Conservation (phyloP, 164 flowering plant genomes). For the Magnolia kwangsiensis region DNA sequence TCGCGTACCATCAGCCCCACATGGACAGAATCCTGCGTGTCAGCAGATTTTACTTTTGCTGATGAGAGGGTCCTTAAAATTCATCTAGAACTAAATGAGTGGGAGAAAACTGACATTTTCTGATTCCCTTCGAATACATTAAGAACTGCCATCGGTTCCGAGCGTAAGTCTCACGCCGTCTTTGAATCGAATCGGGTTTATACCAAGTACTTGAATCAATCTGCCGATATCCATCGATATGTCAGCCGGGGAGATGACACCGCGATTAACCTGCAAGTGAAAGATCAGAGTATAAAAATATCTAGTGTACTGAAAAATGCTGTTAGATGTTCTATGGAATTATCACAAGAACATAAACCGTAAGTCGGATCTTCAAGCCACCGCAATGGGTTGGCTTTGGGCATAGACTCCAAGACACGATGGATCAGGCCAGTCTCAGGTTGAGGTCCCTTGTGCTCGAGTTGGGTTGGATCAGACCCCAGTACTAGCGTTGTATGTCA, state of each 20-base stretch:
- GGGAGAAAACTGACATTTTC: neutral
- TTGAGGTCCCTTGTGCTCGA: no score
- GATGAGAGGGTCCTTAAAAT: neutral
- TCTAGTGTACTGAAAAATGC: neutral
- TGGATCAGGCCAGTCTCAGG: no score
- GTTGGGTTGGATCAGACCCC: no score
- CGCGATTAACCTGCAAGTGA: slow-evolving; percentile 68
- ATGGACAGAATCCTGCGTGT: neutral
- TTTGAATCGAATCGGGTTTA: slow-evolving; percentile 49
- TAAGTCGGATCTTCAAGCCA: neutral
- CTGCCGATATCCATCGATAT: slow-evolving; percentile 85
- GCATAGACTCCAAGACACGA: no score
- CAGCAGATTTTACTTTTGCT: neutral
- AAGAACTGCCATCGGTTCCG: slow-evolving; percentile 19
- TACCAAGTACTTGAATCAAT: slow-evolving; percentile 42
- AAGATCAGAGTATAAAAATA: neutral
- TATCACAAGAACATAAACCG: neutral
- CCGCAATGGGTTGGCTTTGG: no score
- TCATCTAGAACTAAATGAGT: neutral
- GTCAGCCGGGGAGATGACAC: slow-evolving; percentile 80
- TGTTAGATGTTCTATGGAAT: neutral
- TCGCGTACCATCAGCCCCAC: neutral
- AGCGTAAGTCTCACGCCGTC: slow-evolving; percentile 76
- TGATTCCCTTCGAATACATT: slow-evolving; percentile 7
- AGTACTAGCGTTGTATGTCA: no score